Conservation (phyloP, 106 monocot genomes). For the Apostasia ramifera region DNA sequence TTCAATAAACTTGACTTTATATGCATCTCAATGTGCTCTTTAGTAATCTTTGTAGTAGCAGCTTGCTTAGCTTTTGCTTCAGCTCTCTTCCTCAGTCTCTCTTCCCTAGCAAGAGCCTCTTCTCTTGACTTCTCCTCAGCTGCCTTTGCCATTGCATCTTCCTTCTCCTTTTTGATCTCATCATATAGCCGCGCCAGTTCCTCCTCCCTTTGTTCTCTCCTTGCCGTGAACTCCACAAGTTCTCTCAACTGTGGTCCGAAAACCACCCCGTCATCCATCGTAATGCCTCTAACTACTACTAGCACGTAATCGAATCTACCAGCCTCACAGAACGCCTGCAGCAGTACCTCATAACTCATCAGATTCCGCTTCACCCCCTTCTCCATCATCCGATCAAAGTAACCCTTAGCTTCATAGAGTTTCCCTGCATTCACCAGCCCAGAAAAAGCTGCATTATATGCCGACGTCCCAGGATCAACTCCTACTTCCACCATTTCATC, state of each 20-base stretch:
- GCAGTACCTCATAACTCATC: constrained; percentile 51
- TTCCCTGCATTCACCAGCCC: constrained; percentile 42
- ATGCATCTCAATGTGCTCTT: constrained; percentile 12
- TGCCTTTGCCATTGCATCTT: constrained; percentile 44
- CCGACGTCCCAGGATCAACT: constrained; percentile 53
- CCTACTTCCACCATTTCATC: constrained; percentile 52
- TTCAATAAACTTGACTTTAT: constrained; percentile 1
- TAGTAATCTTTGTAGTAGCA: constrained; percentile 29
- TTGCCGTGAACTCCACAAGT: constrained; percentile 35
- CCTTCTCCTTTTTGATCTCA: constrained; percentile 69
- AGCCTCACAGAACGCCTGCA: constrained; percentile 40
- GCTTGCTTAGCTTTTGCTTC: constrained; percentile 68
- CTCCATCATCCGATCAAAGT: constrained; percentile 59
- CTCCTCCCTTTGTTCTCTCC: constrained; percentile 50
- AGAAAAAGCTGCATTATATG: constrained; percentile 47
- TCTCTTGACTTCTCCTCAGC: constrained; percentile 71
- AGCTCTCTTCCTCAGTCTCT: constrained; percentile 64
- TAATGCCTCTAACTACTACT: constrained; percentile 29
- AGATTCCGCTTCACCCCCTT: constrained; percentile 60
- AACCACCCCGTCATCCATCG: constrained; percentile 48
- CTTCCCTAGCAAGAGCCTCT: constrained; percentile 56
- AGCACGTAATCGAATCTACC: constrained; percentile 48
- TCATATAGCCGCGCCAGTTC: constrained; percentile 54
- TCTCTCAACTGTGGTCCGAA: constrained; percentile 52
- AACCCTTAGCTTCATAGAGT: constrained; percentile 44